Base-by-base conservation (phyloP, 805 yeast species). In the Torulaspora quercuum region DNA sequence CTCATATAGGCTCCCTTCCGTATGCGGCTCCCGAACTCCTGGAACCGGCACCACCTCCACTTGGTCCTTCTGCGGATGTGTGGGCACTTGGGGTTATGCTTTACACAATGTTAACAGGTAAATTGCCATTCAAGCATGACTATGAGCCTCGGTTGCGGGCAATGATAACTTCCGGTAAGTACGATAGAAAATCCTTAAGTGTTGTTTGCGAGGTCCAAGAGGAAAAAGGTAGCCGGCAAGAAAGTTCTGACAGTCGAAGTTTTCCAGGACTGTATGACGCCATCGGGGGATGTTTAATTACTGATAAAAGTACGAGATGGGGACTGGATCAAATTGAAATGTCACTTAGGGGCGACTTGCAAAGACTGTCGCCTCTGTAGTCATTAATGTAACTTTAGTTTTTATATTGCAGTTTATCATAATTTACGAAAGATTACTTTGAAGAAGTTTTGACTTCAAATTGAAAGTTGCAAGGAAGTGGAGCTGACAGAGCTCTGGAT, bases 11-110 rank as follows among this genome's bases (percentile, higher is more conserved):
- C 0, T 88, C 95, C 1, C 67, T 89, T 20, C 96, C 97, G 0
- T 89, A 87, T 57, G 95, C 96, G 0, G 76, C 95, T 0, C 97
- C 97, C 0, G 96, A 89, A 55, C 67, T 87, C 11, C 63, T 88
- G 25, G 64, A 67, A 25, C 80, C 83, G 1, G 68, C 69, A 28
- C 84, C 87, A 65, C 78, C 52, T 66, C 80, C 42, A 38, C 61
- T 51, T 53, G 81, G 82, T 2, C 80, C 84, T 2, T 64, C 76
- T 25, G 80, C 89, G 1, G 97, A 89, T 61, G 72, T 85, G 4
- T 89, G 97, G 97, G 95, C 96, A 0, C 69, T 84, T 29, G 97
- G 97, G 3, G 84, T 88, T 0, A 63, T 83, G 45, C 49, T 82
- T 3, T 88, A 76, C 58, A 78, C 94, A 1, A 73, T 87, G 75